Evolutionary conservation across 2,329 filamentous ascomycete genomes (phyloP), one percentile per base, ranked within the genome.

Genomic region (Sarocladium kiliense): DNA sequence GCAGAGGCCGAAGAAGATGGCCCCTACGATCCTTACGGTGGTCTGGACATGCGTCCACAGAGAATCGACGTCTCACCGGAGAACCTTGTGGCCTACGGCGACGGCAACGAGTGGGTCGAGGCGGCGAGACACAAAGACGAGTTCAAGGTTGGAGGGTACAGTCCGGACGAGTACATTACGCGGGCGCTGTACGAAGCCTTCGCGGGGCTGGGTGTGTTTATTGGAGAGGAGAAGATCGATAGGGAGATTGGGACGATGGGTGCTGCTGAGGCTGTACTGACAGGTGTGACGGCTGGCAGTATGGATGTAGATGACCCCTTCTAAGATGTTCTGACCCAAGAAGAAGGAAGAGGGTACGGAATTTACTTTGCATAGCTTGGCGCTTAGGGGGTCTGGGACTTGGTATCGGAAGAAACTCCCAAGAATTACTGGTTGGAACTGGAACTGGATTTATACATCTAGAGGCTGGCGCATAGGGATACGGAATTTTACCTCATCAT

Each of bases 11-110:
- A 61, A 50, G 81, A 81, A 5, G 85, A 91, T 63, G 85, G 85
- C 56, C 86, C 90, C 0, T 97, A 96, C 72, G 91, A 97, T 73
- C 88, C 93, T 0, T 96, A 94, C 66, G 91, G 85, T 37, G 94
- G 91, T 1, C 73, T 92, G 58, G 73, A 81, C 47, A 81, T 92
- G 53, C 77, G 77, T 23, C 82, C 84, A 21, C 78, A 87, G 62
- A 87, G 92, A 62, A 93, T 90, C 65, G 75, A 79, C 10, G 65
- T 95, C 26, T 60, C 64, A 0, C 53, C 64, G 0, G 69, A 69
- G 4, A 63, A 62, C 36, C 81, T 85, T 60, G 79, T 82, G 51
- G 74, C 79, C 41, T 96, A 97, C 69, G 81, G 85, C 41, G 11
- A 51, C 3, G 23, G 50, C 3, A 91, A 89, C 66, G 81, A 87